These are phyloP conservation scores for Rugonectria rugulosa DNA, from an alignment of 2,329 filamentous ascomycete species.

Conservation along the genomic window DNA sequence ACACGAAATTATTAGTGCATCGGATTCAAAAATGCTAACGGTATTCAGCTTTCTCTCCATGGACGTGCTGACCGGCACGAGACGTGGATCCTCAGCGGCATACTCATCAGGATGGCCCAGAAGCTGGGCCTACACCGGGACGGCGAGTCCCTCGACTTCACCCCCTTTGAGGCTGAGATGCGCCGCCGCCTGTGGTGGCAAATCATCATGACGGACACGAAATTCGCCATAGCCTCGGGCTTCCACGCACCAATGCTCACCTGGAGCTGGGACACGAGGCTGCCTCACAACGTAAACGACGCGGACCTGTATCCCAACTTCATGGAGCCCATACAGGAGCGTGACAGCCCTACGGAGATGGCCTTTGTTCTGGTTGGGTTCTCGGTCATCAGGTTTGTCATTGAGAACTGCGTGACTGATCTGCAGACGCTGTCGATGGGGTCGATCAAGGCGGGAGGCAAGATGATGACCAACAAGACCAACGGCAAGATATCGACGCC, in stretches of 20 bases:
- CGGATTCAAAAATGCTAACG: not conserved
- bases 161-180: constrained; percentile 18
- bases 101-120: constrained; percentile 16
- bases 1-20: not conserved
- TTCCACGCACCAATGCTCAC: constrained; percentile 18
- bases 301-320: constrained; percentile 19
- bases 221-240: constrained; percentile 18
- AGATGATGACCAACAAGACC: not conserved
- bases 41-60: constrained; percentile 4
- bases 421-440: constrained; percentile 5
- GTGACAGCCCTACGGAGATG: constrained; percentile 17
- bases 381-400: constrained; percentile 6
- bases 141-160: constrained; percentile 5
- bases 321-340: constrained; percentile 12
- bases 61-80: constrained; percentile 12
- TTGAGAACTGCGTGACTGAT: constrained; percentile 18
- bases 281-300: constrained; percentile 20
- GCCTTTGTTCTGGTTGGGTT: constrained; percentile 11
- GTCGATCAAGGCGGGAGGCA: not conserved
- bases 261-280: constrained; percentile 16
- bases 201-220: constrained; percentile 18
- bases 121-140: constrained; percentile 14
- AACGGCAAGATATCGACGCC: constrained; percentile 1
- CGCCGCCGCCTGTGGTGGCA: constrained; percentile 19
- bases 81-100: constrained; percentile 17